Base-by-base conservation (phyloP, 106 monocot species). In the Vanilla planifolia region DNA sequence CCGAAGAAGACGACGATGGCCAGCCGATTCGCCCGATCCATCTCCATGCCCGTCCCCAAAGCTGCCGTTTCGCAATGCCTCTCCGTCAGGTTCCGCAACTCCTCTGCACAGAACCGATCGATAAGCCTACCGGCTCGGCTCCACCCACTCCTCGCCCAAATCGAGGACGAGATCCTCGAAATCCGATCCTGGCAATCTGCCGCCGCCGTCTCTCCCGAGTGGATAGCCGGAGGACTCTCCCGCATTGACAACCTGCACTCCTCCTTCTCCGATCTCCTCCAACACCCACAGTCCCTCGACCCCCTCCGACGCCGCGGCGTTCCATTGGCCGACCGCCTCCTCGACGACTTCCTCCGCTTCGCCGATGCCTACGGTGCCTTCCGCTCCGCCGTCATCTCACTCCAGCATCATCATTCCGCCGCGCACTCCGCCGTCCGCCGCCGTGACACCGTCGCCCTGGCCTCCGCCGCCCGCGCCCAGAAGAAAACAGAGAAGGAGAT, bases 41-140 rank as follows among this genome's bases (percentile, higher is more conserved):
- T 67, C 29, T 67, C 67, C 1, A 56, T 67, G 21, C 67, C 67
- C 32, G 14, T 67, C n/a, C 56, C 56, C 57, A n/a, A 13, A 5
- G 24, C 50, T 13, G 5, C 50, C 50, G 6, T 5, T 7, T 6
- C 50, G 1, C 25, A 22, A 8, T 25, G 7, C n/a, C 4, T 28
- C 28, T 0, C 56, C 32, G 5, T 14, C 33, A 21, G 20, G 20
- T 34, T 19, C 1, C 21, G 26, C 52, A 16, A 23, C 15, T 6
- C 22, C 41, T 14, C 28, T 1, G 40, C 37, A 2, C 48, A 59
- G 15, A 23, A 9, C 44, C 48, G 44, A 9, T 96, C 90, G 62
- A 47, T 68, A 30, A 90, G 87, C 63, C 84, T 96, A 47, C 90
- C 90, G 1, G 74, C 78, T 70, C 74, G 78, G 22, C 75, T 80